phyloP scores from a whole-genome alignment of 805 yeast genomes.

The Starmerella ratchasimensis region DNA sequence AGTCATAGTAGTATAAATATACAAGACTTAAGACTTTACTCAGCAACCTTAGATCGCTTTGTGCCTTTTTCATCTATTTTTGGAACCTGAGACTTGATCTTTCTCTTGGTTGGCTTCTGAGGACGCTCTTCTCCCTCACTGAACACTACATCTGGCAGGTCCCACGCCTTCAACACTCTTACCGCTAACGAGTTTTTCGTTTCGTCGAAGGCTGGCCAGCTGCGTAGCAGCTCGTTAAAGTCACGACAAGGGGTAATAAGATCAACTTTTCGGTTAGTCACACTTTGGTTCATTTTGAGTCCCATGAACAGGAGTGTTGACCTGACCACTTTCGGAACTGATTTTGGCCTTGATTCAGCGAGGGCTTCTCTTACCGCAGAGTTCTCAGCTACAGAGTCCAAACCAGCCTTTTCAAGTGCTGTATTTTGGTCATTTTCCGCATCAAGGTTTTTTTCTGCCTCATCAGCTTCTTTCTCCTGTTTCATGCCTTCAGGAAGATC shows the following conservation, averaged over 20 bases:
- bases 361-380: slow-evolving; percentile 14
- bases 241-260: slow-evolving; percentile 84
- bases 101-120: slow-evolving; percentile 41
- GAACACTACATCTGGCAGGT: slow-evolving; percentile 75
- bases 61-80: slow-evolving; percentile 4
- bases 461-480: not conserved
- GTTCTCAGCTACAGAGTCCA: slow-evolving; percentile 5
- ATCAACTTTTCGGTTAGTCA: slow-evolving; percentile 35
- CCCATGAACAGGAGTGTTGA: slow-evolving; percentile 75
- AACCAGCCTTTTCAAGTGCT: not conserved
- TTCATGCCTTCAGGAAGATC: slow-evolving; percentile 3
- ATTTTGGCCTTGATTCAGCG: slow-evolving; percentile 10
- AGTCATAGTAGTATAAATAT: too few species aligned
- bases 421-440: slow-evolving; percentile 1
- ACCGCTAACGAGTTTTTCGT: slow-evolving; percentile 47
- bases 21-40: too few species aligned
- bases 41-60: slow-evolving; percentile 8
- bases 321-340: slow-evolving; percentile 8
- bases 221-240: slow-evolving; percentile 65
- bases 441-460: slow-evolving; percentile 17
- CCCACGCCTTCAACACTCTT: slow-evolving; percentile 56
- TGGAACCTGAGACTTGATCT: slow-evolving; percentile 26
- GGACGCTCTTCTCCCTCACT: slow-evolving; percentile 71
- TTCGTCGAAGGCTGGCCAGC: slow-evolving; percentile 54
- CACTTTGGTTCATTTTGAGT: slow-evolving; percentile 36